phyloP scores from a whole-genome alignment of 768 basidiomycete genomes.

The Rhizopogon rudus region DNA sequence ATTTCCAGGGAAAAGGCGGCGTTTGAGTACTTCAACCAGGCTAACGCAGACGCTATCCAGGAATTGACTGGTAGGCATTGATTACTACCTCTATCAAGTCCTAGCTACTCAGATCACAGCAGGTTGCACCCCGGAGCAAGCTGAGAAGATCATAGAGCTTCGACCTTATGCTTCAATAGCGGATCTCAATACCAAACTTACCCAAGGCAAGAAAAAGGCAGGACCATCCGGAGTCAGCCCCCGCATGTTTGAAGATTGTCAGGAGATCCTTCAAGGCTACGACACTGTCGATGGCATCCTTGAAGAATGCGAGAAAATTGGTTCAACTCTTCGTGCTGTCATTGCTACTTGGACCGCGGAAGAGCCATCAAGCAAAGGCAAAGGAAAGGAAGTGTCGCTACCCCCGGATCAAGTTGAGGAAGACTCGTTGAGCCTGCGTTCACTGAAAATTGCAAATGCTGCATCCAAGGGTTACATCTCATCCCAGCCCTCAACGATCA shows the following conservation, averaged over 20 bases:
- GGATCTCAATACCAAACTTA: constrained; percentile 71
- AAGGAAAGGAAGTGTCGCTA: constrained; percentile 29
- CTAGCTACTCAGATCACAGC: constrained; percentile 4
- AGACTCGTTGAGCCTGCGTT: constrained; percentile 55
- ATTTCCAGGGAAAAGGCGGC: constrained; percentile 44
- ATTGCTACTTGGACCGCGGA: constrained; percentile 73
- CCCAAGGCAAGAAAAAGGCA: constrained; percentile 84
- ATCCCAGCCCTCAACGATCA: constrained; percentile 65
- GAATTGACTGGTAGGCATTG: constrained; percentile 63
- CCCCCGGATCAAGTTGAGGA: constrained; percentile 44
- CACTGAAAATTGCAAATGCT: constrained; percentile 37
- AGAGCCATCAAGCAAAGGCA: constrained; percentile 28
- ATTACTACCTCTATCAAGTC: background rate
- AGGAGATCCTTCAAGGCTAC: constrained; percentile 79
- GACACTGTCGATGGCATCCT: constrained; percentile 86
- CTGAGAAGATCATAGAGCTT: constrained; percentile 66
- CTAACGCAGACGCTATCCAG: constrained; percentile 58
- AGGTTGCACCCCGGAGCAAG: constrained; percentile 84
- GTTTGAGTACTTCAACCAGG: constrained; percentile 65
- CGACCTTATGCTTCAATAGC: constrained; percentile 78
- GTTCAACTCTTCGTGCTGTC: constrained; percentile 61
- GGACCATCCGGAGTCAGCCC: constrained; percentile 81
- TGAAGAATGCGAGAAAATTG: constrained; percentile 84
- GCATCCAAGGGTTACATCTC: constrained; percentile 63
- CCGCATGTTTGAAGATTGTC: constrained; percentile 88